Evolutionary conservation across 805 yeast genomes (phyloP).

Genomic region (Nakazawaea ambrosiae): DNA sequence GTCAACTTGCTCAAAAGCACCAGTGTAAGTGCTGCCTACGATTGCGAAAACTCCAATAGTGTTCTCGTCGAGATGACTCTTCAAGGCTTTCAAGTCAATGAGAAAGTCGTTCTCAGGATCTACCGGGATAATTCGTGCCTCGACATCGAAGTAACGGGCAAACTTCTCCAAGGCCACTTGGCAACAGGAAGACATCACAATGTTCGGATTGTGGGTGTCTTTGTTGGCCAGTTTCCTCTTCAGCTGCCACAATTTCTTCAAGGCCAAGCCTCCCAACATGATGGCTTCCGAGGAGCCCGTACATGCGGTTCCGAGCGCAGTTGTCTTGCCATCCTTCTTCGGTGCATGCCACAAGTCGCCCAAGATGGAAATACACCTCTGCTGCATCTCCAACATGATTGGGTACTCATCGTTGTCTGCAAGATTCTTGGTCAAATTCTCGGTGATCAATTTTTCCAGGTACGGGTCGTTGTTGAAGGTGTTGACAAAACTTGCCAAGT

Average conservation of each 20-base stretch:
- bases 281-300: slow-evolving; percentile 94
- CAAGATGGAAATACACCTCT: slow-evolving; percentile 75
- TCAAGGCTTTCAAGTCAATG: slow-evolving; percentile 54
- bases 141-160: slow-evolving; percentile 91
- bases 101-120: slow-evolving; percentile 52
- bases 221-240: slow-evolving; percentile 53
- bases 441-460: slow-evolving; percentile 41
- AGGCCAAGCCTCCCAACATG: slow-evolving; percentile 87
- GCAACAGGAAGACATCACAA: slow-evolving; percentile 86
- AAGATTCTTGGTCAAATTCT: slow-evolving; percentile 77
- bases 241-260: slow-evolving; percentile 86
- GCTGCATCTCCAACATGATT: slow-evolving; percentile 68
- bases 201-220: slow-evolving; percentile 63
- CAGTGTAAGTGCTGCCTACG: slow-evolving; percentile 88
- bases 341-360: slow-evolving; percentile 80
- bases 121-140: slow-evolving; percentile 69
- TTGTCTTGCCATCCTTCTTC: slow-evolving; percentile 15
- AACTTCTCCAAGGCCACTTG: slow-evolving; percentile 94
- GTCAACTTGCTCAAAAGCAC: slow-evolving; percentile 78
- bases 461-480: slow-evolving; percentile 56
- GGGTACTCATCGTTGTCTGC: slow-evolving; percentile 96
- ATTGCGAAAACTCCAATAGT: slow-evolving; percentile 89
- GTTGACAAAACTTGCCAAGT: slow-evolving; percentile 86
- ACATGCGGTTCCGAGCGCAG: slow-evolving; percentile 80
- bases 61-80: slow-evolving; percentile 73